phyloP scores from a whole-genome alignment of 2,329 filamentous ascomycete genomes.

The Elsinoe ampelina region DNA sequence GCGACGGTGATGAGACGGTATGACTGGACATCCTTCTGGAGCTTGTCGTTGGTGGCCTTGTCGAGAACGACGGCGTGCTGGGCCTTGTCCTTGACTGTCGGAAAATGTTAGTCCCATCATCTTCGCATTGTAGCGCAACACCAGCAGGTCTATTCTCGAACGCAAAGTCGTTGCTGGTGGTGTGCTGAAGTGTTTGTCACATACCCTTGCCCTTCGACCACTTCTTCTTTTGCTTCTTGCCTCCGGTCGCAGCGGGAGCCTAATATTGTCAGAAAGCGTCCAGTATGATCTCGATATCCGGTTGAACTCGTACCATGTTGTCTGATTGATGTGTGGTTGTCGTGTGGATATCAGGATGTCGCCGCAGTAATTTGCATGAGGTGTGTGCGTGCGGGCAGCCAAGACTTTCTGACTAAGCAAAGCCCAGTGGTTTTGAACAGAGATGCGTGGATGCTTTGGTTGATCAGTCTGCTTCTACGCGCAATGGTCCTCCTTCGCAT shows the following conservation, averaged over 20 bases:
- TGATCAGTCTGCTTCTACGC: too few species aligned
- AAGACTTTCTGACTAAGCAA: conserved; percentile 11
- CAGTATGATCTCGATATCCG: background rate
- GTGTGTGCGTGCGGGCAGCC: conserved; percentile 12
- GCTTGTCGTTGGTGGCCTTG: conserved; percentile 94
- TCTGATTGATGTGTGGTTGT: conserved; percentile 28
- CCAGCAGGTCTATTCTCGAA: background rate
- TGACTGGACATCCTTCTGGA: conserved; percentile 99
- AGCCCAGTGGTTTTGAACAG: too few species aligned
- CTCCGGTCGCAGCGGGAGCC: conserved; percentile 53
- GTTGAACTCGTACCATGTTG: conserved; percentile 32
- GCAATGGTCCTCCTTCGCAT: too few species aligned
- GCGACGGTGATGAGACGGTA: conserved; percentile 99
- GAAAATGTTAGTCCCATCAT: background rate
- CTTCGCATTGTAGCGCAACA: background rate
- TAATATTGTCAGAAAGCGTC: conserved; percentile 16
- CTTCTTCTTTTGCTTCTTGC: conserved; percentile 79
- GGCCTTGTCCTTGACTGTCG: conserved; percentile 99
- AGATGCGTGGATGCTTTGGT: background rate
- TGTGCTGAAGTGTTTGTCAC: conserved; percentile 13
- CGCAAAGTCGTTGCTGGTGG: background rate
- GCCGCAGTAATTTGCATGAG: conserved; percentile 9
- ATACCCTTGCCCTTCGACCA: conserved; percentile 51
- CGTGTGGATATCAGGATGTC: background rate
- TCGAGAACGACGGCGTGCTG: conserved; percentile 98